Base-by-base conservation (phyloP, 495 filamentous ascomycete genomes). In the Diplogelasinospora grovesii region DNA sequence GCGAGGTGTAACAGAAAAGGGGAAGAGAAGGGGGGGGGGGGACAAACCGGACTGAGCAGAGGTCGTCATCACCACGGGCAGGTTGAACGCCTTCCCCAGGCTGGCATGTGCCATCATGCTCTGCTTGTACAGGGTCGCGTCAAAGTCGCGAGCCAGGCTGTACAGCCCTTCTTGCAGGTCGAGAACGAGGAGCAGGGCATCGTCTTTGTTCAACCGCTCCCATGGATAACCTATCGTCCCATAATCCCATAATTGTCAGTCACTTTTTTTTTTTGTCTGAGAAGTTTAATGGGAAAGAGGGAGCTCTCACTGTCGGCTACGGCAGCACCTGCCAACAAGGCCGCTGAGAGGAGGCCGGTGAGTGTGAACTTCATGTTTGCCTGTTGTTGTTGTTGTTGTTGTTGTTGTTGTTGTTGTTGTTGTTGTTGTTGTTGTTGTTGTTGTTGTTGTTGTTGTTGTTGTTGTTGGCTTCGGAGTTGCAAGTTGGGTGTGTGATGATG, bases 91-190 rank as follows among this genome's bases (percentile, higher is more conserved):
- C 21, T 79, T 76, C 22, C 74, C 83, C 8, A 88, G 57, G 9
- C 70, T 72, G 13, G 81, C 75, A 53, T 88, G 82, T 16, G 80
- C 84, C 5, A 85, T 57, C 51, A 87, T 79, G 64, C 70, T 75
- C 59, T 82, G 75, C 30, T 73, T 69, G 69, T 73, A 89, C 43
- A 76, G 64, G 29, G 69, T 74, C 16, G 77, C 61, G 45, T 75
- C 61, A 46, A 15, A 82, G 64, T 89, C 84, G 18, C 82, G 76
- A 24, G 78, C 77, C 9, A 84, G 50, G 36, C 69, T 61, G 54
- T 75, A 76, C 15, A 88, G 78, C 23, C 84, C 84, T 43, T 82
- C 72, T 57, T 87, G 82, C 46, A 82, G 70, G 56, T 89, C 84
- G 39, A 86, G 70, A 42, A 87, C 69, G 22, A 89, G 61, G 19